Evolutionary conservation across 225 moss, liverwort and hornwort species (phyloP), one percentile per base, ranked within the genome.

Genomic region (Polytrichum formosum): DNA sequence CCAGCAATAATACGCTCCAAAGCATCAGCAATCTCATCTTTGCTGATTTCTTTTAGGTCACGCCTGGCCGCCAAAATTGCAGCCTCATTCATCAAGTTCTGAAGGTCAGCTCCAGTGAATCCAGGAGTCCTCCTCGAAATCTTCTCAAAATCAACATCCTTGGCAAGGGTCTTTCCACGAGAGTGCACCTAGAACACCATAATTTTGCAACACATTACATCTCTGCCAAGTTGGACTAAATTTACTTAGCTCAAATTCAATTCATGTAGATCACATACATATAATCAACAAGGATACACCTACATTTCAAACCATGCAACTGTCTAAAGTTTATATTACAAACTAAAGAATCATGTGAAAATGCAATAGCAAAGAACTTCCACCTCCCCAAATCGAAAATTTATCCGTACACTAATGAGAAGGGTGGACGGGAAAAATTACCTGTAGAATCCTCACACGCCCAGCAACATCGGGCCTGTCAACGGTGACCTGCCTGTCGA

Each of bases 111-210:
- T 27, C 92, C 92, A 46, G 92, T 92, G 62, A 92, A 92, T 56
- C 90, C 92, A 22, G 90, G 92, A 22, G 92, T 92, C 76, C 92
- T 86, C 62, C 90, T 82, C 5, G 90, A 33, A 60, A 92, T 86
- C 64, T 92, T 92, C 77, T 92, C 92, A 7, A 92, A 88, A 56
- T 92, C 92, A 0, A 92, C 92, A 70, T 92, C 92, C 76, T 92
- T 92, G 0, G 88, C 92, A 7, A 88, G 61, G 2, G 88, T 77
- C 71, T 92, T 92, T 9, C 90, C 92, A 13, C 90, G 88, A 6
- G 92, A 92, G 67, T 82, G 82, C 63, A 82, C 82, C 74, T 82
- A 53, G 13, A 16, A 46, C 46, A 46, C 46, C 46, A 46, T 16
- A 46, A 4, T 9, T 46, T 46, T 46, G 46, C 46, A 46, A 16